These are phyloP conservation scores for Yamadazyma diospyri DNA, from an alignment of 1,139 yeast genomes.

Conservation along the genomic window DNA sequence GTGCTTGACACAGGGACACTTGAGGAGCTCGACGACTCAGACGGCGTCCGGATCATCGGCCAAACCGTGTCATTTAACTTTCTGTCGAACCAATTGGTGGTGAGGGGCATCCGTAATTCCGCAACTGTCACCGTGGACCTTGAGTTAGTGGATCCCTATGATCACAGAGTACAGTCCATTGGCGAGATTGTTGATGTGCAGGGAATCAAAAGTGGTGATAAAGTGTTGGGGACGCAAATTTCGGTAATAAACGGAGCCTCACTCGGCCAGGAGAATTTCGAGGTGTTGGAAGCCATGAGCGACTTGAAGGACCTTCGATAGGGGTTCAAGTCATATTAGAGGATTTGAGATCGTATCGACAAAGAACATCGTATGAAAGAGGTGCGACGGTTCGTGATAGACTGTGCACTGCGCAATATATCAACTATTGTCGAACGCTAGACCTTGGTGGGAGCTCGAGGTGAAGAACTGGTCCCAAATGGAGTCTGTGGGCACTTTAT, in stretches of 20 bases:
- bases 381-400: too few species aligned
- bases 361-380: too few species aligned
- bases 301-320: neutral
- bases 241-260: slow-evolving; percentile 4
- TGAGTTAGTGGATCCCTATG: slow-evolving; percentile 2
- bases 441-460: slow-evolving; percentile 1
- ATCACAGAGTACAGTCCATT: slow-evolving; percentile 3
- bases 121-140: neutral
- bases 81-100: slow-evolving; percentile 1
- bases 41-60: slow-evolving; percentile 5
- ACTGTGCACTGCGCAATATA: too few species aligned
- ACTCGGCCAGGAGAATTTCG: slow-evolving; percentile 5
- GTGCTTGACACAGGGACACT: slow-evolving; percentile 3
- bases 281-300: slow-evolving; percentile 5
- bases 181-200: slow-evolving; percentile 8
- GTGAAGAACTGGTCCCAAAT: slow-evolving; percentile 79
- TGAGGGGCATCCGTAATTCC: slow-evolving; percentile 2
- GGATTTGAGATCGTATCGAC: too few species aligned
- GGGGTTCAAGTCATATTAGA: too few species aligned
- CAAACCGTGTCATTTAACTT: slow-evolving; percentile 6
- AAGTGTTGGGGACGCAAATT: neutral
- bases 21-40: neutral
- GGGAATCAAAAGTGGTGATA: neutral
- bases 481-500: slow-evolving; percentile 63
- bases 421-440: too few species aligned